Evolutionary conservation across 169 alveolate genomes (phyloP).

Genomic region (Plasmodium berghei): DNA sequence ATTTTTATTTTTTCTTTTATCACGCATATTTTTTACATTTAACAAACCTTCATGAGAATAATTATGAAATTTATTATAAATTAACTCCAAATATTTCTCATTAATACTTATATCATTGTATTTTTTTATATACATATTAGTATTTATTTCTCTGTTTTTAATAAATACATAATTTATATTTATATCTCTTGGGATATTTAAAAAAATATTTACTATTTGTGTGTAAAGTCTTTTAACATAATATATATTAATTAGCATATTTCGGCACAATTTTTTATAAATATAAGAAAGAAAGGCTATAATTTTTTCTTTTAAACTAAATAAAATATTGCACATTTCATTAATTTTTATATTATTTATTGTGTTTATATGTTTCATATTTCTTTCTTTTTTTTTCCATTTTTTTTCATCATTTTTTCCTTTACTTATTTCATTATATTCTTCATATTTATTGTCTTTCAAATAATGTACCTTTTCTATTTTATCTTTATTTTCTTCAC

Average conservation of each 20-base stretch:
- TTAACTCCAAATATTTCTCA: no score
- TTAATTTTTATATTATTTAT: background rate
- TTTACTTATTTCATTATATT: no score
- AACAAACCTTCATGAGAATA: no score
- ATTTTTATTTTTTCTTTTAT: no score
- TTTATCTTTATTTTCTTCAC: no score
- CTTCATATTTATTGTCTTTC: no score
- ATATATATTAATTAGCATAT: background rate
- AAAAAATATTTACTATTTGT: conserved; percentile 22
- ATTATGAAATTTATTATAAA: no score
- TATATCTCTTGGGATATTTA: conserved; percentile 19
- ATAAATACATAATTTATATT: conserved; percentile 4
- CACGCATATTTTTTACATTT: no score
- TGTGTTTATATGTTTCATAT: background rate
- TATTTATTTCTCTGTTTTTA: conserved; percentile 23
- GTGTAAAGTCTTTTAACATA: conserved; percentile 26
- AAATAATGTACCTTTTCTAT: no score
- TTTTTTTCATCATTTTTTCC: background rate
- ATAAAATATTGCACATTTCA: conserved; percentile 1
- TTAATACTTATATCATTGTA: no score
- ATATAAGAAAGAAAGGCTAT: conserved; percentile 11
- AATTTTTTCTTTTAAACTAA: conserved; percentile 23
- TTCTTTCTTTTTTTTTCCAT: background rate
- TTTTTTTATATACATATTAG: conserved; percentile 17
- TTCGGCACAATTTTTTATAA: background rate